Base-by-base conservation (phyloP, 768 basidiomycete genomes). In the Strobilomyces dryophilus region DNA sequence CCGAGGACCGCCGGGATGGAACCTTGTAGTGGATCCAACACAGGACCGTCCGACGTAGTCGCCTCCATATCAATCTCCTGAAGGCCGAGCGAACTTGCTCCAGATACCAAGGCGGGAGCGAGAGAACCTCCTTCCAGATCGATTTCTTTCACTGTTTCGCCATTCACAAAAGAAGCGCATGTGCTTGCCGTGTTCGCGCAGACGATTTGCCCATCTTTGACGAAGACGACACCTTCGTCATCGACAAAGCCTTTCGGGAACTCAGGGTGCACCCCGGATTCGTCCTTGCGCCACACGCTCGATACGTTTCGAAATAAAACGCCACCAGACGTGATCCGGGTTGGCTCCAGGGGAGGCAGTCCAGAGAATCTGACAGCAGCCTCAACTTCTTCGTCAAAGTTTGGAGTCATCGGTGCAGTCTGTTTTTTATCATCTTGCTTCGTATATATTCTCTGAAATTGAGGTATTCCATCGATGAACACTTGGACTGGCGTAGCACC, bases 401-500 rank as follows among this genome's bases (percentile, higher is more conserved):
- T 72, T 0, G 87, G 87, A 2, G 72, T 72, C n/a, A 29, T 51
- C 1, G 88, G 85, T 0, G 76, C 70, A 14, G 68, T 47, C 58
- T 90, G 87, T 45, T 79, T 74, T 1, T 65, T 60, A 0, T 59
- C 53, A 0, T 80, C 76, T 63, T 89, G 89, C 6, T 55, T 48
- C 2, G 72, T 47, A 1, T 66, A 54, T 0, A 82, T 72, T 3
- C 63, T 21, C 5, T 61, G 47, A 17, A 76, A 63, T 66, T 94
- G 92, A 0, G 82, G 66, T 51, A 93, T 86, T 11, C 92, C 92
- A 58, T 95, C 92, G 49, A 93, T 84, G 67, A 79, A 91, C 0
- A 92, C 89, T 61, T 93, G 90, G 4, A 73, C 67, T 0, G 92
- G 92, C 1, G 89, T 92, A 0, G 91, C 85, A 20, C 90, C 91